Evolutionary conservation across 139 green algal genomes (phyloP), one percentile per base, ranked within the genome.

Genomic region (Chlamydomonas eustigma): DNA sequence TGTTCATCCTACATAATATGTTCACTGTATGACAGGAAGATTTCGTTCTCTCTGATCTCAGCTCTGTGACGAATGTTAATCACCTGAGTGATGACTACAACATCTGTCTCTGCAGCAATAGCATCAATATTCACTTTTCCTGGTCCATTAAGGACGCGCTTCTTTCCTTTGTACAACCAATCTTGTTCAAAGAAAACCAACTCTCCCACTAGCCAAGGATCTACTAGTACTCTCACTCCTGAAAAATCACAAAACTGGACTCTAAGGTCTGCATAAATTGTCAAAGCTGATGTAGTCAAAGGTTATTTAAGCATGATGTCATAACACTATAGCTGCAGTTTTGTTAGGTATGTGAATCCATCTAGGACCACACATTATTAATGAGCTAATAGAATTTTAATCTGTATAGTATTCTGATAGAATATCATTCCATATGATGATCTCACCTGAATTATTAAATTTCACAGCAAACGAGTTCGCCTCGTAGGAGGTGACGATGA

Each of bases 121-220:
- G 76, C 39, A 22, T 81, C 67, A 3, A 93, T 32, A 34, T 93
- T 75, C 0, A 92, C 50, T 1, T 84, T 73, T 31, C 64, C 25
- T 4, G 52, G 52, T 68, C 4, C 34, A 12, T 72, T 39, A 30
- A 87, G 73, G 0, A 75, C 67, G 1, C 79, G 71, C 79, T 97
- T 97, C 65, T 80, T 83, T 6, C 91, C 90, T 1, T 44, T 71
- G 76, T 92, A 95, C 0, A 92, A 37, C 81, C 88, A 93, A 5
- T 84, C 80, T 50, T 75, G 68, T 12, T 88, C 82, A 6, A 76
- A 81, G 82, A 97, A 97, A 0, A 78, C 80, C 1, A 97, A 83
- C 44, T 91, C 88, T 2, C 84, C 90, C 39, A 91, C 85, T 24
- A 97, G 83, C 92, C 92, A 97, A 3, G 92, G 92, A 77, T 97